Conservation (phyloP, 2,329 filamentous ascomycete species). For the Exophiala dermatitidis region DNA sequence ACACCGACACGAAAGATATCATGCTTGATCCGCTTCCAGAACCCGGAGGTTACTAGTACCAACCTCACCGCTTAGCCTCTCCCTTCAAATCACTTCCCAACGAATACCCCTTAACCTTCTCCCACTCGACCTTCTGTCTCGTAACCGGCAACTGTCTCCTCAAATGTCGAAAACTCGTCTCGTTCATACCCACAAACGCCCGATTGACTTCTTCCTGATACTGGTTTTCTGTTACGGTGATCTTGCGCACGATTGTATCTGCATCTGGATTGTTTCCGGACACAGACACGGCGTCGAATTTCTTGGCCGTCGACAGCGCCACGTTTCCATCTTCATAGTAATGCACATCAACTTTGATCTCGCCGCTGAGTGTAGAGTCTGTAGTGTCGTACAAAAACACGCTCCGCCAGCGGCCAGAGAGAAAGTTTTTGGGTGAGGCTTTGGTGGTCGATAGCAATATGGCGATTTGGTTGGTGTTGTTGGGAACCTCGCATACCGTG, state of each 20-base stretch:
- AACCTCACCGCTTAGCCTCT: slow-evolving; percentile 15
- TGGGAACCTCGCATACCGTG: slow-evolving; percentile 46
- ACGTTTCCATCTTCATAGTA: slow-evolving; percentile 99
- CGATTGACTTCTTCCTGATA: slow-evolving; percentile 95
- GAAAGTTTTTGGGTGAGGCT: slow-evolving; percentile 97
- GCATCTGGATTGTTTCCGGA: slow-evolving; percentile 47
- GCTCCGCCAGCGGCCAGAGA: slow-evolving; percentile 96
- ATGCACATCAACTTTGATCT: slow-evolving; percentile 89
- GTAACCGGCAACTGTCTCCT: slow-evolving; percentile 91
- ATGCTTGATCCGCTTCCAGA: no score
- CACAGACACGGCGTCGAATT: slow-evolving; percentile 14
- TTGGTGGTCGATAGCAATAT: slow-evolving; percentile 88
- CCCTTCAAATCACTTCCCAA: slow-evolving; percentile 45
- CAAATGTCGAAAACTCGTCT: slow-evolving; percentile 90
- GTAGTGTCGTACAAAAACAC: slow-evolving; percentile 71
- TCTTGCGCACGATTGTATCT: slow-evolving; percentile 64
- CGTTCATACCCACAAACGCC: slow-evolving; percentile 79
- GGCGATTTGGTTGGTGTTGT: slow-evolving; percentile 65
- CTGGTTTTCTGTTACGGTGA: slow-evolving; percentile 73
- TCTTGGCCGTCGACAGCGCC: slow-evolving; percentile 79
- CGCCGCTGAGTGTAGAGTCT: slow-evolving; percentile 63
- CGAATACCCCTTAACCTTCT: slow-evolving; percentile 90
- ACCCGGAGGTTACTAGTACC: no score
- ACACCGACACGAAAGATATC: no score
- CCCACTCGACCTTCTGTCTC: slow-evolving; percentile 98